A percentile compares a stretch with the other conserved stretches of the same genome.
These are phyloP conservation scores for Thielaviopsis cerberus DNA, from an alignment of 2,329 filamentous ascomycete species.

Conservation along the genomic window DNA sequence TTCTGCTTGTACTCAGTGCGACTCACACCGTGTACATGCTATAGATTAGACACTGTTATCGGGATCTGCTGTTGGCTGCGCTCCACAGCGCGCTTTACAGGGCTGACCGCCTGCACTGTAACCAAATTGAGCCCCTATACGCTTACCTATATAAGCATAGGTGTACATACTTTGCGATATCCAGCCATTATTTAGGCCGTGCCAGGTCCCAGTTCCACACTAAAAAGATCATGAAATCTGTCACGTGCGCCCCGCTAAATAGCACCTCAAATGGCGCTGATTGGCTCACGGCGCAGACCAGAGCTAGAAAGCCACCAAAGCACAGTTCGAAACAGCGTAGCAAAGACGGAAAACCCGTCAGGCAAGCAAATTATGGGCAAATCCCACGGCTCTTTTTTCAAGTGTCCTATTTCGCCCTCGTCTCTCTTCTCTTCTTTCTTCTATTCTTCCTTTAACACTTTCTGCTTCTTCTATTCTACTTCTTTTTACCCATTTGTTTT, in stretches of 20 bases:
- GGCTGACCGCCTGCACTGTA: background rate
- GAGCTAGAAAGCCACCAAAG: background rate
- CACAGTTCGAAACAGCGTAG: background rate
- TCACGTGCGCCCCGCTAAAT: constrained; percentile 6
- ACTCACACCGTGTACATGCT: background rate
- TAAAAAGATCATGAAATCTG: background rate
- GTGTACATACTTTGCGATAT: too few relatives aligned
- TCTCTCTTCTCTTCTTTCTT: background rate
- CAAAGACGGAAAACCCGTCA: background rate
- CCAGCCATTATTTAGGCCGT: too few relatives aligned
- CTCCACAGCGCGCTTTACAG: background rate
- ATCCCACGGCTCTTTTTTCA: background rate
- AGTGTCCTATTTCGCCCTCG: constrained; percentile 6
- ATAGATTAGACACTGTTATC: background rate
- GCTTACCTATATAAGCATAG: background rate
- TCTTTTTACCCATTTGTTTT: background rate
- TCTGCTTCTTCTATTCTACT: background rate
- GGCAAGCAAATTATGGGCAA: background rate
- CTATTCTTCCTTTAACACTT: background rate
- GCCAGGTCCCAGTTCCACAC: background rate
- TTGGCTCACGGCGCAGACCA: background rate
- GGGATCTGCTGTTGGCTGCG: background rate
- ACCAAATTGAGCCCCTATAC: background rate
- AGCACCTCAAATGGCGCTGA: background rate
- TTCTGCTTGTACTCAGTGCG: background rate